Base-by-base conservation (phyloP, 108 stramenopile genomes). In the Chaetoceros muelleri region DNA sequence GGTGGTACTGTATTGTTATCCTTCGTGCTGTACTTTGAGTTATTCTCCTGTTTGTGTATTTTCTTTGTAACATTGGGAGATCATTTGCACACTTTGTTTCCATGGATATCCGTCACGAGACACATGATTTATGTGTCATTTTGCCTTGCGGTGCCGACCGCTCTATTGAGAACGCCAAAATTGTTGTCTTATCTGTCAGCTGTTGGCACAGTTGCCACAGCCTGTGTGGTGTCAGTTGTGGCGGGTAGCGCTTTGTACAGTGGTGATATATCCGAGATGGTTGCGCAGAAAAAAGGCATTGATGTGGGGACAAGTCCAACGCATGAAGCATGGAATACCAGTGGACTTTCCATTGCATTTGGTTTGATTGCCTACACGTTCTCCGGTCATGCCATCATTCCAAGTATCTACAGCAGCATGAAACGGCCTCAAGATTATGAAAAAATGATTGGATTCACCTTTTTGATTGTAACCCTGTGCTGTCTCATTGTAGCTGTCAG, bases 351-450 rank as follows among this genome's bases (percentile, higher is more conserved):
- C 25, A 25, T 75, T 18, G 80, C 82, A 8, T 66, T 84, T 30
- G 87, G 82, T 24, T 58, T 88, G 20, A 78, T 84, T 24, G 87
- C 87, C 18, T 88, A 82, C 57, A 78, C 76, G 30, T 88, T 88
- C 70, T 68, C 65, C 18, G 86, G 86, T 10, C 86, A 88, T 68
- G 86, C 86, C 13, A 84, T 88, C 57, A 74, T 88, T 22, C 86
- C 86, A 8, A 74, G 72, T 13, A 84, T 88, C 25, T 88, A 80
- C 65, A 74, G 59, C n/a, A 83, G 81, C 19, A 87, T 87, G 85
- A 48, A 79, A 60, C 62, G 66, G 19, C 85, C 85, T 23, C 72
- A 81, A 55, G 67, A 87, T 22, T 87, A 81, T 65, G 85, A 87
- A 63, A 64, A 63, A 46, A 79, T 87, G 66, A 75, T 80, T 25